Evolutionary conservation across 768 basidiomycete genomes (phyloP).

Genomic region (Mycena metata): DNA sequence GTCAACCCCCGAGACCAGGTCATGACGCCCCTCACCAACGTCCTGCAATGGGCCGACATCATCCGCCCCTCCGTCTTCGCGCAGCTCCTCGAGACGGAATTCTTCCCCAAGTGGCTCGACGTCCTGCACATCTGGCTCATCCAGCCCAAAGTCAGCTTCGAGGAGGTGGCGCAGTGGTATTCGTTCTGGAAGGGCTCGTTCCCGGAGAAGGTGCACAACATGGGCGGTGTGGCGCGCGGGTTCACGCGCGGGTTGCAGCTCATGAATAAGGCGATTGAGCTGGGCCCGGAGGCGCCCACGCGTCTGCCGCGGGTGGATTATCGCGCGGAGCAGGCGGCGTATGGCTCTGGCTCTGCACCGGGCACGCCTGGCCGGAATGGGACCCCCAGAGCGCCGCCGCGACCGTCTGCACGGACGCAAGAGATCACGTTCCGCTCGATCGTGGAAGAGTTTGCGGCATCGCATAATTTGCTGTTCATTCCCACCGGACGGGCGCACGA

Average conservation of each 20-base stretch:
- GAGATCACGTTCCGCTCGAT: slow-evolving; percentile 95
- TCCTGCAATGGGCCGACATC: slow-evolving; percentile 82
- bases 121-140: slow-evolving; percentile 93
- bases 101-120: slow-evolving; percentile 98
- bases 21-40: slow-evolving; percentile 83
- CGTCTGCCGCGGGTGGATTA: slow-evolving; percentile 79
- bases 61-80: slow-evolving; percentile 83
- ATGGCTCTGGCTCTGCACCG: slow-evolving; percentile 24
- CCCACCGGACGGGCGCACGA: slow-evolving; percentile 90
- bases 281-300: slow-evolving; percentile 82
- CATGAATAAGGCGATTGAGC: slow-evolving; percentile 93
- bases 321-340: slow-evolving; percentile 57
- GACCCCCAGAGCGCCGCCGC: slow-evolving; percentile 51
- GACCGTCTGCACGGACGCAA: slow-evolving; percentile 67
- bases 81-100: slow-evolving; percentile 89
- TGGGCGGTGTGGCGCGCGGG: slow-evolving; percentile 78
- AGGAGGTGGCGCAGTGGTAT: slow-evolving; percentile 96
- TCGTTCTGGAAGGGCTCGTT: slow-evolving; percentile 89
- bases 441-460: slow-evolving; percentile 90
- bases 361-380: slow-evolving; percentile 39
- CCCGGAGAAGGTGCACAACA: slow-evolving; percentile 74
- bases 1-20: slow-evolving; percentile 94
- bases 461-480: slow-evolving; percentile 90
- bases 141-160: slow-evolving; percentile 89
- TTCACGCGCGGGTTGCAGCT: slow-evolving; percentile 91